Evolutionary conservation across 306 rosid species (phyloP).

Genomic region (Pterocarpus santalinus): DNA sequence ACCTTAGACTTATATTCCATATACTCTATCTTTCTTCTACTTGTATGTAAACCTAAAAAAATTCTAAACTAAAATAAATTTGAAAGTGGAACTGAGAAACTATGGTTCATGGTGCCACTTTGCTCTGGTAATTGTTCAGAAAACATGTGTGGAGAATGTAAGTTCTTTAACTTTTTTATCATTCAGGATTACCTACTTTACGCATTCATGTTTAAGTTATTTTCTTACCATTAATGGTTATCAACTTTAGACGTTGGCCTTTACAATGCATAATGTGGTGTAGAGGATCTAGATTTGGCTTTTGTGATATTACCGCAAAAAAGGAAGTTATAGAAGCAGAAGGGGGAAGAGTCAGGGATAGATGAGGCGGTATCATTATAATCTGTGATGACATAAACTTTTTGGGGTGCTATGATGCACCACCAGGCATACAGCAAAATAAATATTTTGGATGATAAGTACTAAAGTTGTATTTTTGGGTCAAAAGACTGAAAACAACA

Average conservation of each 20-base stretch:
- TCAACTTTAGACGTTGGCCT: slow-evolving; percentile 3
- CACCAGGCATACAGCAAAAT: slow-evolving; percentile 6
- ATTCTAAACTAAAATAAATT: no score
- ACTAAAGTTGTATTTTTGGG: slow-evolving; percentile 3
- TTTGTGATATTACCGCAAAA: background rate
- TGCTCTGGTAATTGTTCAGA: no score
- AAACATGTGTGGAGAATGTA: no score
- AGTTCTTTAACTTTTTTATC: no score
- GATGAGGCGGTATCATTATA: background rate
- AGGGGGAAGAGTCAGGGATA: background rate
- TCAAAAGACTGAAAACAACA: slow-evolving; percentile 45
- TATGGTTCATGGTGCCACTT: no score
- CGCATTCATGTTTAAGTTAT: background rate
- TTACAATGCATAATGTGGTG: slow-evolving; percentile 13
- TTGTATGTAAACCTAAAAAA: no score
- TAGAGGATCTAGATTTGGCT: background rate
- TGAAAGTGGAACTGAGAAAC: no score
- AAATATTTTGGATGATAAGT: slow-evolving; percentile 10
- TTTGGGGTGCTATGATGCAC: slow-evolving; percentile 28
- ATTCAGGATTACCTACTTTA: no score
- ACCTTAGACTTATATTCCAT: no score
- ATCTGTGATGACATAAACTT: background rate
- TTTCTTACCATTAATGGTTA: background rate
- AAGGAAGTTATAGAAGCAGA: background rate
- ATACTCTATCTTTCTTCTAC: no score